A percentile compares a stretch with the other conserved stretches of the same genome.
These are phyloP conservation scores for Blastobotrys illinoisensis DNA, from an alignment of 1,139 yeast species.

Conservation along the genomic window DNA sequence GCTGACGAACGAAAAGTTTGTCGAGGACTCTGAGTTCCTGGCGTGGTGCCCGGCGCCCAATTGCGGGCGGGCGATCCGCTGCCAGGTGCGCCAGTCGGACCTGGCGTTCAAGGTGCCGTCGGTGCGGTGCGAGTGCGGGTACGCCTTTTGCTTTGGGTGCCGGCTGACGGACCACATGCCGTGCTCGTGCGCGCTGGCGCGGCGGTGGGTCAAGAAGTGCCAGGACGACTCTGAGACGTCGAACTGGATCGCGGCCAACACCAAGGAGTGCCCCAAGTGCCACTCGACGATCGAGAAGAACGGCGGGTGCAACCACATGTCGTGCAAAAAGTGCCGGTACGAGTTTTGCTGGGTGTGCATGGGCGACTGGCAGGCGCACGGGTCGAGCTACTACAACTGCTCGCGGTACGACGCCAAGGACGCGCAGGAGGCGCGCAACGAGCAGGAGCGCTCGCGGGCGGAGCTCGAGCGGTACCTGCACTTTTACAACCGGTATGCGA, in stretches of 20 bases:
- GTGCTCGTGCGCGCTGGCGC: constrained; percentile 66
- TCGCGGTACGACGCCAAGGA: constrained; percentile 48
- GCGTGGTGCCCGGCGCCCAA: constrained; percentile 89
- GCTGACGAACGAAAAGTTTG: constrained; percentile 39
- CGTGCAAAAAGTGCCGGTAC: constrained; percentile 67
- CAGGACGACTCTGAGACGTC: constrained; percentile 84
- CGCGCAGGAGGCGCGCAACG: constrained; percentile 31
- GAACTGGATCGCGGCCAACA: constrained; percentile 84
- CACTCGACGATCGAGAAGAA: constrained; percentile 58
- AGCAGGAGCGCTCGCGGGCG: constrained; percentile 35
- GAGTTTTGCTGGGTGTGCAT: constrained; percentile 95
- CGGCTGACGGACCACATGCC: constrained; percentile 68
- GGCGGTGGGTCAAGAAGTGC: constrained; percentile 73
- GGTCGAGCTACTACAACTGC: constrained; percentile 61
- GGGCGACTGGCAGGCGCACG: constrained; percentile 73
- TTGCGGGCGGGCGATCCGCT: constrained; percentile 58
- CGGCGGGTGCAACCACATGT: constrained; percentile 97
- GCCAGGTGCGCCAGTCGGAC: constrained; percentile 35
- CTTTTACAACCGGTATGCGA: constrained; percentile 68
- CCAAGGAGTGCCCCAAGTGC: constrained; percentile 77
- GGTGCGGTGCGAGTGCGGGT: constrained; percentile 62
- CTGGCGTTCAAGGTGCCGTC: constrained; percentile 47
- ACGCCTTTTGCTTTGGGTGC: constrained; percentile 78
- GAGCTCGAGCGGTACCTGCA: constrained; percentile 64
- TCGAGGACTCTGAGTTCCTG: constrained; percentile 47